Evolutionary conservation across 768 basidiomycete genomes (phyloP).

Genomic region (Tephrocybe sp.): DNA sequence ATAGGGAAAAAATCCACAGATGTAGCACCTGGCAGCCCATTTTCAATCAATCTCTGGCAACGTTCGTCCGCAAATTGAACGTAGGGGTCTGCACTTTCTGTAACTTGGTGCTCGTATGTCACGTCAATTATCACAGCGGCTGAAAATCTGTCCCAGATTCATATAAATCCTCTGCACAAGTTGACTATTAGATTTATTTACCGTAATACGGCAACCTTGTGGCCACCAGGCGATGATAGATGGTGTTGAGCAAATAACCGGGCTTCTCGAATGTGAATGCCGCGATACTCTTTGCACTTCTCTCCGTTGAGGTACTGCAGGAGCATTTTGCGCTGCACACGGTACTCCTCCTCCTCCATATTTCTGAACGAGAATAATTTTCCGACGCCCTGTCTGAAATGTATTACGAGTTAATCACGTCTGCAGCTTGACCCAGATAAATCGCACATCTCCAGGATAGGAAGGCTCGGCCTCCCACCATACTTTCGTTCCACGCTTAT

Average conservation of each 20-base stretch:
- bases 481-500: slow-evolving; percentile 13
- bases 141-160: slow-evolving; percentile 11
- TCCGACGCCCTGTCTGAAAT: no score
- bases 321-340: slow-evolving; percentile 11
- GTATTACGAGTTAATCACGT: neutral
- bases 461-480: slow-evolving; percentile 12
- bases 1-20: slow-evolving; percentile 16
- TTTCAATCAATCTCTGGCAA: neutral
- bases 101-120: slow-evolving; percentile 17
- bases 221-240: neutral
- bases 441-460: slow-evolving; percentile 9
- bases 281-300: slow-evolving; percentile 1
- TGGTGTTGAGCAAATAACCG: neutral
- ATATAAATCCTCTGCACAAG: neutral
- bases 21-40: slow-evolving; percentile 10
- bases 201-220: neutral
- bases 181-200: neutral
- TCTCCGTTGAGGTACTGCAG: slow-evolving; percentile 10
- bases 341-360: slow-evolving; percentile 4
- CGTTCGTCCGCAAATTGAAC: slow-evolving; percentile 5
- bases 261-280: neutral
- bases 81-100: slow-evolving; percentile 15
- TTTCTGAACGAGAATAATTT: no score
- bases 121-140: slow-evolving; percentile 16
- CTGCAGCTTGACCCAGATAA: neutral